These are phyloP conservation scores for Aspergillus intermedius DNA, from an alignment of 2,329 filamentous ascomycete species.

Conservation along the genomic window DNA sequence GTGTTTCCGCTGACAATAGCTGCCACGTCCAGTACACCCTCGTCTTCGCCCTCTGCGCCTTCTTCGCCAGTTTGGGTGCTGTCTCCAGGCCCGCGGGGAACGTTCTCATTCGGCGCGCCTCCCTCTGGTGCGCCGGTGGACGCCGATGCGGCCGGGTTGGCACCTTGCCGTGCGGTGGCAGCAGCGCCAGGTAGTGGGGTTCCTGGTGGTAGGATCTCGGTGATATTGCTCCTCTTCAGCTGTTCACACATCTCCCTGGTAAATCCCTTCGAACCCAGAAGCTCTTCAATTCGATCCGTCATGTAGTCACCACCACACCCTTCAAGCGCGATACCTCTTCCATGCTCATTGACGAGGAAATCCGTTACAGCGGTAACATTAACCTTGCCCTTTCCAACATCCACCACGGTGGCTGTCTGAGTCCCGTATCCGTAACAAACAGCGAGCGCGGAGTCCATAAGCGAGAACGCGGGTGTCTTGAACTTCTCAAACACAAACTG, in stretches of 20 bases:
- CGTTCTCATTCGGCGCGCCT: conserved; percentile 35
- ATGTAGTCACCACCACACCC: conserved; percentile 82
- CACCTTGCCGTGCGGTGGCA: conserved; percentile 34
- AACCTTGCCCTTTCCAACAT: conserved; percentile 87
- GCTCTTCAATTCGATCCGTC: conserved; percentile 63
- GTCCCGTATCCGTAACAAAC: conserved; percentile 76
- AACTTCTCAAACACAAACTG: conserved; percentile 98
- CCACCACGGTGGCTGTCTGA: conserved; percentile 74
- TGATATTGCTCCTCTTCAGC: conserved; percentile 57
- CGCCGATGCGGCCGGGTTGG: conserved; percentile 51
- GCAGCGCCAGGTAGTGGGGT: conserved; percentile 47
- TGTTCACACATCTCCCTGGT: conserved; percentile 59
- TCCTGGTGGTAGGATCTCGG: conserved; percentile 54
- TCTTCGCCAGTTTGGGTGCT: conserved; percentile 51
- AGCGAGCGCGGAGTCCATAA: conserved; percentile 83
- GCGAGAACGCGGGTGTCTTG: conserved; percentile 82
- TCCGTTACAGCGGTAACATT: conserved; percentile 88
- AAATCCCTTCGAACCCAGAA: conserved; percentile 56
- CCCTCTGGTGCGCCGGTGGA: conserved; percentile 47
- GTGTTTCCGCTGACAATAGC: conserved; percentile 61
- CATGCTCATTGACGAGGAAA: conserved; percentile 65
- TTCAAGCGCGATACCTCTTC: conserved; percentile 54
- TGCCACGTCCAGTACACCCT: conserved; percentile 59
- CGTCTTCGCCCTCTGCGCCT: conserved; percentile 48
- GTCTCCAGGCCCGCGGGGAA: conserved; percentile 48